phyloP scores from a whole-genome alignment of 2,329 filamentous ascomycete species.

The Graphilbum sp. region DNA sequence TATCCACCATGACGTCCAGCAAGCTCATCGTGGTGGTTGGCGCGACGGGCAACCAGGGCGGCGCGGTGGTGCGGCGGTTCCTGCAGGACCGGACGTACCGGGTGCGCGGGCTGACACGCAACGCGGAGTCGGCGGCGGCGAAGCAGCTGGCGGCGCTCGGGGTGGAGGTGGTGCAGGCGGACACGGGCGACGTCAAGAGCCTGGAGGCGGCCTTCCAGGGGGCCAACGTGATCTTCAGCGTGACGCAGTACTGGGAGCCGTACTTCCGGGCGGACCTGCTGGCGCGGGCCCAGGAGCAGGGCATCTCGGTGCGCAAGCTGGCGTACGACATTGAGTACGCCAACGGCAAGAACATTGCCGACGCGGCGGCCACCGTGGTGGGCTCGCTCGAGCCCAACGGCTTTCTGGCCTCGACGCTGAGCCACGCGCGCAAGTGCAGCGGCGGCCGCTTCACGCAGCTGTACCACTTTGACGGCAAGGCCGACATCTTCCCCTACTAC shows the following conservation, averaged over 20 bases:
- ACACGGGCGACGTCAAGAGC: constrained; percentile 23
- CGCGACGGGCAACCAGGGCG: constrained; percentile 33
- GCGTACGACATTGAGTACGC: constrained; percentile 31
- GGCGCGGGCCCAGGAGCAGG: constrained; percentile 19
- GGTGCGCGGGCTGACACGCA: constrained; percentile 31
- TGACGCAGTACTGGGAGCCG: constrained; percentile 39
- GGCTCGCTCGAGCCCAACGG: constrained; percentile 22
- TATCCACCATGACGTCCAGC: too few relatives aligned
- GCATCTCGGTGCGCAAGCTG: constrained; percentile 24
- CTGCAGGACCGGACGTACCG: constrained; percentile 21
- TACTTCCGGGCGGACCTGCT: constrained; percentile 28
- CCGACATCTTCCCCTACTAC: constrained; percentile 30
- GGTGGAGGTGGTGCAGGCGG: constrained; percentile 25
- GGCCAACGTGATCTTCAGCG: constrained; percentile 34
- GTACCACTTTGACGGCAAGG: constrained; percentile 37
- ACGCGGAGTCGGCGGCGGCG: constrained; percentile 23
- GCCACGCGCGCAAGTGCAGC: constrained; percentile 29
- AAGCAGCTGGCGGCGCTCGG: constrained; percentile 23
- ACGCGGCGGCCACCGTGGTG: constrained; percentile 38
- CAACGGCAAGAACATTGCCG: constrained; percentile 37
- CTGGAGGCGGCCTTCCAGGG: constrained; percentile 25
- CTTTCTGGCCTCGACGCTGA: constrained; percentile 34
- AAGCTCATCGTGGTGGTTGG: constrained; percentile 29
- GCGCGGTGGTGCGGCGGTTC: constrained; percentile 33
- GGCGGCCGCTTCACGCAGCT: constrained; percentile 27